These are phyloP conservation scores for Beauveria australis DNA, from an alignment of 2,329 filamentous ascomycete genomes.

Conservation along the genomic window DNA sequence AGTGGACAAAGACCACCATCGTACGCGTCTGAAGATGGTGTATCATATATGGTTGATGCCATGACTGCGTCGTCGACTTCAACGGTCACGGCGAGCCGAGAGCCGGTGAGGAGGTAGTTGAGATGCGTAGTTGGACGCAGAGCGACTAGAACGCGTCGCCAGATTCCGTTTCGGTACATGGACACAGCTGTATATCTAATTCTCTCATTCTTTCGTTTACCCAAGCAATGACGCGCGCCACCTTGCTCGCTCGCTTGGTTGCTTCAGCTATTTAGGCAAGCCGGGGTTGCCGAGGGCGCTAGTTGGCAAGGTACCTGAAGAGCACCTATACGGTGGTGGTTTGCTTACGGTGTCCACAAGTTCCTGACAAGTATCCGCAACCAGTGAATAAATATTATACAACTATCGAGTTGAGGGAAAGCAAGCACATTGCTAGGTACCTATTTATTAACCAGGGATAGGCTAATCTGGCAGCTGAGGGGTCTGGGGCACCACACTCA, in stretches of 20 bases:
- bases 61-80: constrained; percentile 45
- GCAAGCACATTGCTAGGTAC: not conserved
- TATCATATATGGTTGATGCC: constrained; percentile 63
- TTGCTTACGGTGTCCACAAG: not conserved
- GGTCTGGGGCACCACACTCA: not conserved
- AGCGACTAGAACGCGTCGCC: not conserved
- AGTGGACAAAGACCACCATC: constrained; percentile 53
- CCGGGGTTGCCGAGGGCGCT: not conserved
- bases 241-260: not conserved
- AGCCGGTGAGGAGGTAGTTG: not conserved
- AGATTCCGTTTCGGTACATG: not conserved
- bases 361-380: not conserved
- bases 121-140: not conserved
- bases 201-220: not conserved
- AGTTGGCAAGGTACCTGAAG: not conserved
- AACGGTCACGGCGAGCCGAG: not conserved
- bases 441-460: not conserved
- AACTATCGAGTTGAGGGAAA: not conserved
- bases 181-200: not conserved
- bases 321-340: not conserved
- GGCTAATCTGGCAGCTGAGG: not conserved
- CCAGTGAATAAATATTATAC: no score
- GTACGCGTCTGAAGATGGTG: constrained; percentile 67
- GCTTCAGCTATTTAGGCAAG: not conserved
- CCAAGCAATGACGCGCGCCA: not conserved